These are phyloP conservation scores for Blastobotrys petasosporus DNA, from an alignment of 1,139 yeast genomes.

Conservation along the genomic window DNA sequence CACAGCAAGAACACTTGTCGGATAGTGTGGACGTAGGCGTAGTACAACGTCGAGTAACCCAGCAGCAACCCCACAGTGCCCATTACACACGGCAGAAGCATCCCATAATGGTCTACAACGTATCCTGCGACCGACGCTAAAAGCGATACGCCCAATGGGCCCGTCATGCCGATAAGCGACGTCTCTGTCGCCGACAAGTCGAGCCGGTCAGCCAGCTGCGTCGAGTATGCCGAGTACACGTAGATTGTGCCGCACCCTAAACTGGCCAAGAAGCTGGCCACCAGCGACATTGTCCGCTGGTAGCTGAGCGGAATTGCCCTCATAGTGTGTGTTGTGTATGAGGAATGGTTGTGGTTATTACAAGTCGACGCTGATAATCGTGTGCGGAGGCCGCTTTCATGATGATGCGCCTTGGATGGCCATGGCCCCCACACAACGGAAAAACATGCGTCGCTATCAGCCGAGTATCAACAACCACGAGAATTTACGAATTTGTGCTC, in stretches of 20 bases:
- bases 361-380: neutral
- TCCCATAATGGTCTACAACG: conserved; percentile 51
- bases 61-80: conserved; percentile 26
- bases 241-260: conserved; percentile 54
- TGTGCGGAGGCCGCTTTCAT: neutral
- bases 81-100: conserved; percentile 39
- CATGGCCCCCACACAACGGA: no score
- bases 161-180: conserved; percentile 49
- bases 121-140: conserved; percentile 53
- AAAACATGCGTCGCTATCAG: no score
- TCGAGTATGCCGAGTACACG: conserved; percentile 54
- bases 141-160: conserved; percentile 53
- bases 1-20: conserved; percentile 24
- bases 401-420: no score
- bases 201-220: conserved; percentile 51
- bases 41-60: conserved; percentile 27
- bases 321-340: no score
- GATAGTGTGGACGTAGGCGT: conserved; percentile 22
- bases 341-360: neutral
- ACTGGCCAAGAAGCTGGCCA: conserved; percentile 34
- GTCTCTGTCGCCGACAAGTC: conserved; percentile 50
- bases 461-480: no score
- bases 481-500: no score
- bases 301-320: neutral
- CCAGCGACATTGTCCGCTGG: conserved; percentile 17